Evolutionary conservation across 1,284 basidiomycete genomes (phyloP).

Genomic region (Boletus mariae): DNA sequence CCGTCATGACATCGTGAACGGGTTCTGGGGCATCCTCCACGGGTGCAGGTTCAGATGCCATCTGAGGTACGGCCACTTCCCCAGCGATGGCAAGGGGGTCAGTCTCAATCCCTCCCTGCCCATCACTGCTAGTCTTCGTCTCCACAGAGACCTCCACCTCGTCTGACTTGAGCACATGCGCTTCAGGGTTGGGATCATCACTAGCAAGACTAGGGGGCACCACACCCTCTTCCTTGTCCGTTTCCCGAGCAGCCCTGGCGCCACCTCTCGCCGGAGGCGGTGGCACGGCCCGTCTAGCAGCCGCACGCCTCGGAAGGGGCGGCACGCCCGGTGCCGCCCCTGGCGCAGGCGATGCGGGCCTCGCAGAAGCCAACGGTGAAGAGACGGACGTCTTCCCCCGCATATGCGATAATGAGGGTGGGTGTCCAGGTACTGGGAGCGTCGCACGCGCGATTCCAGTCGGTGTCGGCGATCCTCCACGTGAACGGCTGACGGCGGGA

Average conservation of each 20-base stretch:
- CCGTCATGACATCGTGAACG: neutral
- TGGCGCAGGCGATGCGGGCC: conserved; percentile 22
- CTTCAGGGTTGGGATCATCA: neutral
- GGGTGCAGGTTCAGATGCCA: neutral
- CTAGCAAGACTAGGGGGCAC: neutral
- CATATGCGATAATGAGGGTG: conserved; percentile 9
- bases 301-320: conserved; percentile 28
- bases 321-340: conserved; percentile 15
- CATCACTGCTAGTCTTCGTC: neutral
- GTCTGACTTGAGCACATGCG: neutral
- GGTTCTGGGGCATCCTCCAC: conserved; percentile 2
- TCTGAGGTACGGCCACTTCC: neutral
- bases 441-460: neutral
- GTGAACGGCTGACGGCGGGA: conserved; percentile 24
- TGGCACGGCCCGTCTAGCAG: conserved; percentile 28
- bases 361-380: conserved; percentile 22
- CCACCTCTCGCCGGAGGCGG: conserved; percentile 9
- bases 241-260: conserved; percentile 1
- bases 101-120: neutral
- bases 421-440: conserved; percentile 9
- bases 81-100: neutral
- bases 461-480: conserved; percentile 22
- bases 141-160: conserved; percentile 3
- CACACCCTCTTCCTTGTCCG: conserved; percentile 2
- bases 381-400: conserved; percentile 18